A percentile compares a stretch with the other conserved stretches of the same genome.
These are phyloP conservation scores for Artemisia tridentata DNA, from an alignment of 129 eudicot species.

Conservation along the genomic window DNA sequence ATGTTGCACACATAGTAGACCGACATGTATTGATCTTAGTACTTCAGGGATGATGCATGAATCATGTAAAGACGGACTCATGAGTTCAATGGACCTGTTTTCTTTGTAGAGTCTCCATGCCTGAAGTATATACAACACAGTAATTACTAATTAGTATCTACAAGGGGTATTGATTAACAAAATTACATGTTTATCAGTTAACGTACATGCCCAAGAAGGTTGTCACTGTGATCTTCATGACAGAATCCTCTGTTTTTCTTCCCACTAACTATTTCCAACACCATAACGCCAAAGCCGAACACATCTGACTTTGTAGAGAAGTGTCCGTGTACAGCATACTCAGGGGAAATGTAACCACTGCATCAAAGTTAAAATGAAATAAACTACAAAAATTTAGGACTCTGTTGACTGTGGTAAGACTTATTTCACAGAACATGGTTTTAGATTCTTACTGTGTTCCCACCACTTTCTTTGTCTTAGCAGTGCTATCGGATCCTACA, in stretches of 20 bases:
- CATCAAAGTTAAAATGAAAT: conserved; percentile 2
- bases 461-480: conserved; percentile 29
- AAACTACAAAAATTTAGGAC: neutral
- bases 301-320: conserved; percentile 36
- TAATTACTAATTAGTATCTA: neutral
- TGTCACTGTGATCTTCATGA: conserved; percentile 22
- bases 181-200: neutral
- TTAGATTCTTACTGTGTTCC: conserved; percentile 31
- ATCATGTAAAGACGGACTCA: neutral
- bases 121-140: conserved; percentile 7
- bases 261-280: conserved; percentile 34
- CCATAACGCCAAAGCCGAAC: conserved; percentile 34
- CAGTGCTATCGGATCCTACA: conserved; percentile 17
- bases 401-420: too few relatives aligned
- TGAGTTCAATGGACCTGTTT: conserved; percentile 18
- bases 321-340: conserved; percentile 28
- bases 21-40: conserved; percentile 30
- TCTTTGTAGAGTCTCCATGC: conserved; percentile 31
- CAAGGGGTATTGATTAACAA: neutral
- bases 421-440: too few relatives aligned
- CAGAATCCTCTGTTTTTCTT: conserved; percentile 29
- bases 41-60: conserved; percentile 11
- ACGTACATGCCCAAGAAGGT: conserved; percentile 54
- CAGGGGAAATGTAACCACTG: conserved; percentile 36
- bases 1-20: conserved; percentile 37